phyloP scores from a whole-genome alignment of 768 basidiomycete species.

The Mycena maculata region DNA sequence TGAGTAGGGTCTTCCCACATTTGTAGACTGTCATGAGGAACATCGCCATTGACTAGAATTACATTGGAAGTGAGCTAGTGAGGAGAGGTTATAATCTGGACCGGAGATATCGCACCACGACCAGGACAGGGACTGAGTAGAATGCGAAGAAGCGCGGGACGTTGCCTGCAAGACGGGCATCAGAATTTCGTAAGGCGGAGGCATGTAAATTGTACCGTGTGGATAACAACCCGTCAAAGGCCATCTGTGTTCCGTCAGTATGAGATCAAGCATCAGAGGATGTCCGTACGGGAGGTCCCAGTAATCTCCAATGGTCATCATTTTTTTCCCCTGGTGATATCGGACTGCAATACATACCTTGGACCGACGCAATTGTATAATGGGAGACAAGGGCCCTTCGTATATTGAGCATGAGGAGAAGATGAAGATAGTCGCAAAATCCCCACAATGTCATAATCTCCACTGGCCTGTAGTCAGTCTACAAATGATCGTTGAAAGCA shows the following conservation, averaged over 20 bases:
- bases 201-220: background rate
- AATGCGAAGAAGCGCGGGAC: conserved; percentile 33
- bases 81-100: too few species aligned
- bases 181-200: background rate
- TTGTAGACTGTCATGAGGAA: conserved; percentile 29
- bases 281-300: conserved; percentile 14
- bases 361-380: conserved; percentile 24
- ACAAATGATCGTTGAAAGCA: background rate
- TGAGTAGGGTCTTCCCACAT: conserved; percentile 27
- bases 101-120: conserved; percentile 9
- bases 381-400: conserved; percentile 27
- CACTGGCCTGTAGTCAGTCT: background rate
- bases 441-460: conserved; percentile 29
- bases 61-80: too few species aligned
- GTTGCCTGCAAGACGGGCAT: background rate
- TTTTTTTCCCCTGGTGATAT: background rate
- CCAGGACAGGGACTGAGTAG: conserved; percentile 28
- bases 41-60: conserved; percentile 20
- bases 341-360: background rate
- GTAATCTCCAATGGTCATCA: conserved; percentile 6
- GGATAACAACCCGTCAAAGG: conserved; percentile 28
- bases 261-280: background rate
- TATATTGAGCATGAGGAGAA: background rate
- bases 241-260: background rate
- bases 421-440: background rate